These are phyloP conservation scores for Amaranthus tricolor DNA, from an alignment of 179 eudicot genomes.

Conservation along the genomic window DNA sequence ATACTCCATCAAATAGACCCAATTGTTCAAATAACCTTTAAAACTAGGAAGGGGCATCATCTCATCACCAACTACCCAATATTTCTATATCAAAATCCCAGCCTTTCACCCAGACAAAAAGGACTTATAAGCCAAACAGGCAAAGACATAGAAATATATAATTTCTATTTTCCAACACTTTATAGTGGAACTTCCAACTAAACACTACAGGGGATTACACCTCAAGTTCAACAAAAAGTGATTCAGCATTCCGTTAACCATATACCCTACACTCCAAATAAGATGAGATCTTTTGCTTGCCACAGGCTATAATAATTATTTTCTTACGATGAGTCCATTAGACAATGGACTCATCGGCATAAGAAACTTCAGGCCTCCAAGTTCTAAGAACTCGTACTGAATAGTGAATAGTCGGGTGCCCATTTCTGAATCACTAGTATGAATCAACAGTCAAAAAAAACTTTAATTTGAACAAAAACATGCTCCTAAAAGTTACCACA, in stretches of 20 bases:
- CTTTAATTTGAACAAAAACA: neutral
- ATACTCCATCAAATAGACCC: neutral
- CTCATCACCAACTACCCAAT: constrained; percentile 21
- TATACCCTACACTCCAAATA: constrained; percentile 12
- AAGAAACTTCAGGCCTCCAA: neutral
- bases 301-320: neutral
- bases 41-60: constrained; percentile 17
- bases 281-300: constrained; percentile 5
- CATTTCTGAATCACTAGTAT: neutral
- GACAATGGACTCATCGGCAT: too few species aligned
- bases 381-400: neutral
- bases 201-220: constrained; percentile 7
- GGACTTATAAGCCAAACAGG: constrained; percentile 24
- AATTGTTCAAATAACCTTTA: constrained; percentile 26
- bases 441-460: neutral
- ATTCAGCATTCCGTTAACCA: constrained; percentile 15
- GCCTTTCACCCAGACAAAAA: constrained; percentile 12
- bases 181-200: neutral
- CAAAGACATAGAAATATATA: neutral
- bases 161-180: too few species aligned
- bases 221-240: constrained; percentile 17
- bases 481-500: neutral
- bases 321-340: neutral
- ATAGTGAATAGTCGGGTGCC: neutral
- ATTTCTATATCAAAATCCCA: constrained; percentile 11